Evolutionary conservation across 768 basidiomycete genomes (phyloP).

Genomic region (Agaricus blazei): DNA sequence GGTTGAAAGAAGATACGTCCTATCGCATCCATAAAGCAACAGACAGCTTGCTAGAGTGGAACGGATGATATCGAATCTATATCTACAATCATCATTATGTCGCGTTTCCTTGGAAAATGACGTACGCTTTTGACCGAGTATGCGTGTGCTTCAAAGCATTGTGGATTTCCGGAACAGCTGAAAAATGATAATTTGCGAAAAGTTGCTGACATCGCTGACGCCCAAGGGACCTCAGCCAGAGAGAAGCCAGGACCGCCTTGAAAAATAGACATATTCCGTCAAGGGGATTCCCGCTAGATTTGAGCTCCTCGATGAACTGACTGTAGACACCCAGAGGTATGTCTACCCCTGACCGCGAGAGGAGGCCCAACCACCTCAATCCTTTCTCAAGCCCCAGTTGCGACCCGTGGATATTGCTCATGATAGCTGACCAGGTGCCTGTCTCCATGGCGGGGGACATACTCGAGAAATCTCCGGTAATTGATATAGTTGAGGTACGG

Average conservation of each 20-base stretch:
- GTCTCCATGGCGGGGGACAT: conserved; percentile 24
- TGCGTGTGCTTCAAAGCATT: conserved; percentile 26
- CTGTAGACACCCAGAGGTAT: conserved; percentile 48
- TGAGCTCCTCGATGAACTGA: conserved; percentile 39
- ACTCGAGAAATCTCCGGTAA: conserved; percentile 13
- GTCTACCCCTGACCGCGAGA: conserved; percentile 62
- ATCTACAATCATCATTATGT: background rate
- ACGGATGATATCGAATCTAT: conserved; percentile 49
- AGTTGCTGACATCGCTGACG: conserved; percentile 53
- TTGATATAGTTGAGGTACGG: conserved; percentile 19
- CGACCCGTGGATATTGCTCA: conserved; percentile 35
- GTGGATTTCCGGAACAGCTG: conserved; percentile 35
- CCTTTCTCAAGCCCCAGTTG: conserved; percentile 39
- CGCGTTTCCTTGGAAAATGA: background rate
- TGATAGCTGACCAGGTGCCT: conserved; percentile 54
- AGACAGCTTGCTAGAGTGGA: conserved; percentile 58
- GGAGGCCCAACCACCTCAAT: conserved; percentile 54
- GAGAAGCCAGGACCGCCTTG: conserved; percentile 48
- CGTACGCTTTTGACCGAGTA: conserved; percentile 34
- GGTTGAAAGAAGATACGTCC: conserved; percentile 36
- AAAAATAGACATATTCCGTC: conserved; percentile 44
- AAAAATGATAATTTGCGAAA: conserved; percentile 43
- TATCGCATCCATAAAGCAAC: conserved; percentile 63
- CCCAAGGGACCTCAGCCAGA: conserved; percentile 57
- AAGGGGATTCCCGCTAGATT: conserved; percentile 29